These are phyloP conservation scores for Nakazawaea wickerhamii DNA, from an alignment of 805 yeast genomes.

Conservation along the genomic window DNA sequence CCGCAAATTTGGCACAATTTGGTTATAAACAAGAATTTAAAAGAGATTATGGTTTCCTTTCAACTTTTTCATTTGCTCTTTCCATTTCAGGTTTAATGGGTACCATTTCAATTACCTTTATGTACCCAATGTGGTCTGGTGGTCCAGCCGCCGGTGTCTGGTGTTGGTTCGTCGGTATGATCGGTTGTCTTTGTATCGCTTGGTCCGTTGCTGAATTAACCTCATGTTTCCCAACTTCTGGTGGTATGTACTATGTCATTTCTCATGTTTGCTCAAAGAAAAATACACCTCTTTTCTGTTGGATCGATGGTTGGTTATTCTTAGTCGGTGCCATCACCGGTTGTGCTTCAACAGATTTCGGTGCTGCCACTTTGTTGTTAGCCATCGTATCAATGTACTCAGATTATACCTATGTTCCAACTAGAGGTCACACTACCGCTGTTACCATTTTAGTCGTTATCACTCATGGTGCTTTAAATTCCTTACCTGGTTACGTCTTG, in stretches of 20 bases:
- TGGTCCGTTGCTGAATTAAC: slow-evolving; percentile 44
- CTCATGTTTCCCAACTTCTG: slow-evolving; percentile 47
- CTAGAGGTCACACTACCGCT: slow-evolving; percentile 42
- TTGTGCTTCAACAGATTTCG: slow-evolving; percentile 47
- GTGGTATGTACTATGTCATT: slow-evolving; percentile 45
- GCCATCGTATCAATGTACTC: slow-evolving; percentile 37
- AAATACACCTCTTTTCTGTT: slow-evolving; percentile 45
- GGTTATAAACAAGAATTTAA: slow-evolving; percentile 61
- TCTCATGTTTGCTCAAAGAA: slow-evolving; percentile 43
- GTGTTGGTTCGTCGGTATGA: slow-evolving; percentile 55
- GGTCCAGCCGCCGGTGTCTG: slow-evolving; percentile 62
- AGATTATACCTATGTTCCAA: slow-evolving; percentile 33
- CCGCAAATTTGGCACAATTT: slow-evolving; percentile 31
- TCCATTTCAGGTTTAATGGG: slow-evolving; percentile 64
- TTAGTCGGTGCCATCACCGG: slow-evolving; percentile 45
- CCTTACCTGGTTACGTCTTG: slow-evolving; percentile 45
- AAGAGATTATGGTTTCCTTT: slow-evolving; percentile 52
- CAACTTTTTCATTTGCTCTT: slow-evolving; percentile 60
- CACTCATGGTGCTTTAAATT: slow-evolving; percentile 45
- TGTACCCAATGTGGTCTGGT: slow-evolving; percentile 43
- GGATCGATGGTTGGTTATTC: slow-evolving; percentile 52
- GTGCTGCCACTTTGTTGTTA: slow-evolving; percentile 42
- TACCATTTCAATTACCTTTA: slow-evolving; percentile 49
- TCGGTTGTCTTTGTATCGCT: slow-evolving; percentile 51
- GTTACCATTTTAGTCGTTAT: slow-evolving; percentile 44